Evolutionary conservation across 1,284 basidiomycete genomes (phyloP).

Genomic region (Kwoniella shivajii): DNA sequence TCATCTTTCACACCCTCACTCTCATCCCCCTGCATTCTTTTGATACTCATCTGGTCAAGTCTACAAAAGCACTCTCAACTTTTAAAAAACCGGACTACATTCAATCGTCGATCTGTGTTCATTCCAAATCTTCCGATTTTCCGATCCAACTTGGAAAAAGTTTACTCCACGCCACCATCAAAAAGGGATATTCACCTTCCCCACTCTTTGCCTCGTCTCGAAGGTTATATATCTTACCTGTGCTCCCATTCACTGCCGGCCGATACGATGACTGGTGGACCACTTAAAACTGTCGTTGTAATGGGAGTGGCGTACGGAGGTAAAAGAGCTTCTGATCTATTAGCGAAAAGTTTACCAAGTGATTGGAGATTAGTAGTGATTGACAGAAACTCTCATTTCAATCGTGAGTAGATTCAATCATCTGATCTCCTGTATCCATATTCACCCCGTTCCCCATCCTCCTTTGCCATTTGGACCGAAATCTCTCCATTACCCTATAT

Average conservation of each 20-base stretch:
- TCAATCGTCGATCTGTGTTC: no score
- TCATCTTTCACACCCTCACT: no score
- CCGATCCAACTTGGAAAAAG: no score
- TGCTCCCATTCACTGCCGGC: not conserved
- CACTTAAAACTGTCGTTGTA: slow-evolving; percentile 60
- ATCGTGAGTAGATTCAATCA: slow-evolving; percentile 35
- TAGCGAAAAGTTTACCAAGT: slow-evolving; percentile 62
- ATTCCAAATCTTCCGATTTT: no score
- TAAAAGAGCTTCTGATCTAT: slow-evolving; percentile 61
- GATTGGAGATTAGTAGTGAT: slow-evolving; percentile 70
- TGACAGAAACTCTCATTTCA: slow-evolving; percentile 66
- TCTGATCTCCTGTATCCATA: slow-evolving; percentile 31
- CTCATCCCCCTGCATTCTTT: no score
- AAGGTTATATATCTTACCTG: not conserved
- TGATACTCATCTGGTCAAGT: no score
- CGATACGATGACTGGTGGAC: slow-evolving; percentile 7
- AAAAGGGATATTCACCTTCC: no score
- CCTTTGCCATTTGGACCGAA: slow-evolving; percentile 42
- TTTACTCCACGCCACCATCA: not conserved
- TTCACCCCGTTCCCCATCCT: slow-evolving; percentile 57
- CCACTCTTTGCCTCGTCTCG: no score
- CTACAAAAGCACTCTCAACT: no score
- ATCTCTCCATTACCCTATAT: not conserved
- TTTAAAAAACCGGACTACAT: no score
- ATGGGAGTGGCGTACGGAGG: slow-evolving; percentile 66